phyloP scores from a whole-genome alignment of 78 protist species.

The Speleostelium caveatum region DNA sequence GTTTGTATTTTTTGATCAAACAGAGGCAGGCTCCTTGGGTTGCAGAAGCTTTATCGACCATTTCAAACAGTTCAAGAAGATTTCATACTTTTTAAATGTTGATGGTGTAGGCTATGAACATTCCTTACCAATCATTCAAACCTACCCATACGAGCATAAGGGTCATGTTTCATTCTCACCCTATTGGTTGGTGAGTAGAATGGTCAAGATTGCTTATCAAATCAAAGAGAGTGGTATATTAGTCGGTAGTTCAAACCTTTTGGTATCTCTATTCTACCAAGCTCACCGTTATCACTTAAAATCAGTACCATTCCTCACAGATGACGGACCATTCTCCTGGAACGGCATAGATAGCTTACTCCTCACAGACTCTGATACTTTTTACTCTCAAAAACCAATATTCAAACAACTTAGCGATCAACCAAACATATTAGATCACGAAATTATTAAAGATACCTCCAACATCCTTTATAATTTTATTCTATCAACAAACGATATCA shows the following conservation, averaged over 20 bases:
- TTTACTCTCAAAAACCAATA: constrained; percentile 26
- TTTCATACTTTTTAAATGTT: constrained; percentile 28
- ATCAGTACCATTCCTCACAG: constrained; percentile 20
- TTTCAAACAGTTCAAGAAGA: neutral
- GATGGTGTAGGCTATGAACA: constrained; percentile 22
- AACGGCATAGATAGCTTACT: constrained; percentile 13
- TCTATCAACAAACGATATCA: neutral
- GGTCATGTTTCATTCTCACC: constrained; percentile 24
- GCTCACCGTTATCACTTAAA: constrained; percentile 60
- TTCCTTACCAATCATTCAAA: constrained; percentile 12
- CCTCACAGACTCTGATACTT: constrained; percentile 38
- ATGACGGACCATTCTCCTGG: constrained; percentile 71
- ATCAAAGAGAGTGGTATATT: neutral
- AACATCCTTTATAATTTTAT: neutral
- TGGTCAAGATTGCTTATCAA: neutral
- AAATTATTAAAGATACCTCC: neutral
- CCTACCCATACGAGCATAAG: constrained; percentile 61
- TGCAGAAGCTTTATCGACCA: constrained; percentile 33
- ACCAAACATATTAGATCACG: constrained; percentile 19
- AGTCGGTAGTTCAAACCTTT: constrained; percentile 17
- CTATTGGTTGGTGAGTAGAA: constrained; percentile 17
- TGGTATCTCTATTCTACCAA: constrained; percentile 45
- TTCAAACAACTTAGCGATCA: constrained; percentile 17
- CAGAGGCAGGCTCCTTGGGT: constrained; percentile 60
- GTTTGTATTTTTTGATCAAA: constrained; percentile 69